Conservation (phyloP, 2,329 filamentous ascomycete genomes). For the Magnaporthales sp. region DNA sequence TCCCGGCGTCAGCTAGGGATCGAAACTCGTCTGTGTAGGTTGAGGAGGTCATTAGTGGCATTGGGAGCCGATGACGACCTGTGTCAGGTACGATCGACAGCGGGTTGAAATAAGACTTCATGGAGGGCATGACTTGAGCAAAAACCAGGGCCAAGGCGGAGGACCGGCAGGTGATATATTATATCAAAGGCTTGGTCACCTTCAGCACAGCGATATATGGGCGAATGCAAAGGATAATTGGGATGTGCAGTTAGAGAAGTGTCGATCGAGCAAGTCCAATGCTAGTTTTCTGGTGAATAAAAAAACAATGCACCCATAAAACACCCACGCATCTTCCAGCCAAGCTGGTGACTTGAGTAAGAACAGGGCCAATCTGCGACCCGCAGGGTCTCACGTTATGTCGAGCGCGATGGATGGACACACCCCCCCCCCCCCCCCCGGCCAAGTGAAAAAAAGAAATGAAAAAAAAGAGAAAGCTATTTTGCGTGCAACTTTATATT, state of each 20-base stretch:
- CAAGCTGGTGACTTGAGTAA: too few species aligned
- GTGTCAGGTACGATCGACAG: neutral
- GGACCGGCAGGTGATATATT: neutral
- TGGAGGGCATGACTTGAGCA: neutral
- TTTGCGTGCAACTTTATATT: too few species aligned
- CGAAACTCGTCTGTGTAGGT: neutral
- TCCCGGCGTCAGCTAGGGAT: neutral
- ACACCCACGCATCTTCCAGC: neutral
- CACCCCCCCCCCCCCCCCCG: too few species aligned
- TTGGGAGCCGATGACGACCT: neutral
- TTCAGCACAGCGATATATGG: neutral
- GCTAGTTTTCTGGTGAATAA: neutral
- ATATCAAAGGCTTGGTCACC: neutral
- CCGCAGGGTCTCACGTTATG: too few species aligned
- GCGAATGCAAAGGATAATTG: neutral
- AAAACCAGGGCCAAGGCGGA: neutral
- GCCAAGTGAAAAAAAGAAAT: neutral
- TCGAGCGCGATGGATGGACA: too few species aligned
- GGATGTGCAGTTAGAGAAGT: neutral
- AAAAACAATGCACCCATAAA: neutral
- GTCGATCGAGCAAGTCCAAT: neutral
- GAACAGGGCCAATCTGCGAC: too few species aligned
- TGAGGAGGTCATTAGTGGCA: neutral
- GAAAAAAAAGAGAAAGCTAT: too few species aligned
- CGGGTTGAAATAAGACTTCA: neutral